Evolutionary conservation across 1,284 basidiomycete genomes (phyloP), one percentile per base, ranked within the genome.

Genomic region (Exsudoporus floridanus): DNA sequence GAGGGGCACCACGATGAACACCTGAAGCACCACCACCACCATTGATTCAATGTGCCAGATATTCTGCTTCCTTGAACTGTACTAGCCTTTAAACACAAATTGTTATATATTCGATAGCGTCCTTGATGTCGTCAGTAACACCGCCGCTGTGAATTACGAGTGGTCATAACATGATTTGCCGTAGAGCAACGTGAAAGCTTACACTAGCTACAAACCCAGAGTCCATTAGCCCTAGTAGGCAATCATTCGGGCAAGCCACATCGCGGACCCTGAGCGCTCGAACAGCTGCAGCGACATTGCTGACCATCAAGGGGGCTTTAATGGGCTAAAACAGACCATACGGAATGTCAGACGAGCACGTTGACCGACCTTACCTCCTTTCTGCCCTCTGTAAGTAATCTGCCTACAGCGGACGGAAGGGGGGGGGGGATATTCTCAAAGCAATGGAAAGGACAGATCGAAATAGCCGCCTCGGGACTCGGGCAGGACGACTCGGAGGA

Each of bases 391-490:
- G 61, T 34, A 58, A 45, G 60, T 38, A 21, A 44, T 40, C 16
- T 59, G 46, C 60, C 51, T 63, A 59, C 58, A 63, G 52, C 58
- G 60, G 62, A 63, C 62, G 52, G 60, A 63, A 65, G 27, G 60
- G 47, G 43, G 41, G 41, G n/a, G 43, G 41, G 41, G n/a, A 36
- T 13, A 30, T 37, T 33, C 38, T 36, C 23, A 23, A 28, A 19
- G 8, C 18, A 35, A 38, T 12, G 18, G 5, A 21, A 23, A 23
- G n/a, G 39, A 10, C 5, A 1, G 19, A 27, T 40, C 7, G 37
- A 19, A 34, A 31, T 19, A 5, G 10, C 33, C 5, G n/a, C n/a
- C n/a, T 46, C 21, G 28, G n/a, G 7, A 9, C 27, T 37, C 14
- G 34, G n/a, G 10, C 23, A 50, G 46, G 6, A 18, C 43, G 38